Evolutionary conservation across 1,284 basidiomycete species (phyloP).

Genomic region (Uromyces viciae-fabae): DNA sequence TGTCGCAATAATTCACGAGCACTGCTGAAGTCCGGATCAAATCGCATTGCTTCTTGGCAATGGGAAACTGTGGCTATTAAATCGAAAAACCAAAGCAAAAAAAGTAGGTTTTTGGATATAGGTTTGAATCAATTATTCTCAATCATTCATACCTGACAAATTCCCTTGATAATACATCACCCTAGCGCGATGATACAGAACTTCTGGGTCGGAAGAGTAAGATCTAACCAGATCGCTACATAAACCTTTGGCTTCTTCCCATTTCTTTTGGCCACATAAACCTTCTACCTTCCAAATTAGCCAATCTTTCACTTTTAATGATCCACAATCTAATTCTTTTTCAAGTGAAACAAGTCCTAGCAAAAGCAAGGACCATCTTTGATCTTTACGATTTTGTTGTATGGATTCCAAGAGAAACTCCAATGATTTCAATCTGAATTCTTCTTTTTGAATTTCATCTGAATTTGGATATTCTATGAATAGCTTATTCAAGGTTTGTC

Average conservation of each 20-base stretch:
- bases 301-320: slow-evolving; percentile 66
- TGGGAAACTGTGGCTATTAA: slow-evolving; percentile 70
- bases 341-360: slow-evolving; percentile 59
- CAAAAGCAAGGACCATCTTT: slow-evolving; percentile 58
- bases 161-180: slow-evolving; percentile 49
- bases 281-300: slow-evolving; percentile 72
- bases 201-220: slow-evolving; percentile 37
- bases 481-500: slow-evolving; percentile 61
- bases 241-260: slow-evolving; percentile 67
- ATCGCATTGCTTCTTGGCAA: slow-evolving; percentile 67
- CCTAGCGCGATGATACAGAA: slow-evolving; percentile 51
- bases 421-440: slow-evolving; percentile 61
- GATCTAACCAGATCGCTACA: slow-evolving; percentile 63
- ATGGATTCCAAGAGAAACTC: slow-evolving; percentile 69
- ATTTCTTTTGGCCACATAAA: slow-evolving; percentile 66
- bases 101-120: too few relatives aligned
- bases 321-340: slow-evolving; percentile 65
- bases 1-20: slow-evolving; percentile 71
- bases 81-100: slow-evolving; percentile 71
- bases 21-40: slow-evolving; percentile 71
- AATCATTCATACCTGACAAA: slow-evolving; percentile 45
- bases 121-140: slow-evolving; percentile 64
- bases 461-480: slow-evolving; percentile 64
- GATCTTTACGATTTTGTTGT: slow-evolving; percentile 62
- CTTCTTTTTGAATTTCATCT: slow-evolving; percentile 65